Conservation (phyloP, 768 basidiomycete genomes). For the Hebeloma cylindrosporum region DNA sequence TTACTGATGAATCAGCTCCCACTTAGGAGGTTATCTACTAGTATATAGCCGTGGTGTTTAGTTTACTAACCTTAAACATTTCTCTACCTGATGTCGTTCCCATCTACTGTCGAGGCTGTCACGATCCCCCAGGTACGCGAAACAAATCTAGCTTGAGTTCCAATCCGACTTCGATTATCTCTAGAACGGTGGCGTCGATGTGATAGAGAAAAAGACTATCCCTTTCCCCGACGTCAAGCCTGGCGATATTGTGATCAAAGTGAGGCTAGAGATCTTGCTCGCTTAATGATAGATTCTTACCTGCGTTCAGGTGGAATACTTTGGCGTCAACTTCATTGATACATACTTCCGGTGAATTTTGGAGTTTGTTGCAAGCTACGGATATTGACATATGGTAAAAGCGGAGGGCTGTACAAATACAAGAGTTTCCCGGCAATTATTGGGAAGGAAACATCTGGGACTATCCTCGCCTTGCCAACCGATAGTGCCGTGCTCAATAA, state of each 20-base stretch:
- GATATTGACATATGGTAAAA: constrained; percentile 38
- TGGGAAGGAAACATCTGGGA: constrained; percentile 80
- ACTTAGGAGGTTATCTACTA: no score
- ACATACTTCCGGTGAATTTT: constrained; percentile 69
- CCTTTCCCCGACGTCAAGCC: constrained; percentile 66
- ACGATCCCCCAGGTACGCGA: constrained; percentile 54
- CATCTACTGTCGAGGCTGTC: constrained; percentile 66
- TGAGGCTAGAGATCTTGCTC: constrained; percentile 5
- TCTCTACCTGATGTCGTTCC: constrained; percentile 49
- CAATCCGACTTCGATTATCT: neutral
- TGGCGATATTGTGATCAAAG: constrained; percentile 57
- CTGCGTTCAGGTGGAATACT: constrained; percentile 57
- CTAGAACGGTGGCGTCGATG: constrained; percentile 72
- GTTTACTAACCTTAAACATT: constrained; percentile 30
- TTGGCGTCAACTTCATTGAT: constrained; percentile 87
- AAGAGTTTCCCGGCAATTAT: constrained; percentile 61
- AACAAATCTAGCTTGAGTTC: neutral
- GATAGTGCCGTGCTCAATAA: constrained; percentile 60
- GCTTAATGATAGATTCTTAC: neutral
- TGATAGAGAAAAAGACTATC: constrained; percentile 64
- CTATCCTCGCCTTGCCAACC: constrained; percentile 71
- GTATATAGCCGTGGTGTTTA: no score
- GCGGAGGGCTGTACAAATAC: constrained; percentile 62
- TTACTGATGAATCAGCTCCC: no score
- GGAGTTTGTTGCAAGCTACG: no score